Evolutionary conservation across 208 protist species (phyloP), one percentile per base, ranked within the genome.

Genomic region (Leishmania tarentolae): DNA sequence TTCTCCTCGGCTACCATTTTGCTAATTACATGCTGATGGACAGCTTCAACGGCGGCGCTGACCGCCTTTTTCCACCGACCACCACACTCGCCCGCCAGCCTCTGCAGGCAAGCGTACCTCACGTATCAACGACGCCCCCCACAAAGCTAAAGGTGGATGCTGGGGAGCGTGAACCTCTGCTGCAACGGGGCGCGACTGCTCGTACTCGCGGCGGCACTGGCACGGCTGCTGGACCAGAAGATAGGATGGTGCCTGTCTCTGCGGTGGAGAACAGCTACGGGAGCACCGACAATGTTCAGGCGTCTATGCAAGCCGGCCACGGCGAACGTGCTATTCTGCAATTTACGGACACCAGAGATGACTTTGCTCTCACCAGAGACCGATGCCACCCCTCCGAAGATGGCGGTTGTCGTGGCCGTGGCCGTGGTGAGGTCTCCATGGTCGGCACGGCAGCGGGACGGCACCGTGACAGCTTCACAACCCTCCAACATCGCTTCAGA

Each of bases 1-100:
- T 99, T 7, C 96, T 91, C 69, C 66, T 86, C 59, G 83, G 87
- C 63, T 88, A 87, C 83, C 78, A 86, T 75, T 79, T 75, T 0
- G 76, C 81, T 37, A 72, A 86, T n/a, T 76, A 40, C 76, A 13
- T 85, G 35, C 69, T 82, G 40, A 57, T 82, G 3, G 65, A 76
- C 65, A 57, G 69, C 68, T 75, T 46, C 46, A 79, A 83, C 83
- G 59, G 68, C 66, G 76, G 53, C 9, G 77, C 42, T 74, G 56
- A 82, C 7, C 77, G n/a, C 9, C 74, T 75, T 1, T 76, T 59
- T 37, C 15, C 80, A 44, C 75, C 66, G 35, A 77, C 76, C 24
- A 57, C 8, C 21, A 56, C 69, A 1, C 11, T 77, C 28, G 19
- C 69, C 7, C 71, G 81, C 5, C 81, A 82, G 35, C 59, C 57